These are phyloP conservation scores for Debaryomyces coudertii DNA, from an alignment of 1,139 yeast genomes.

Conservation along the genomic window DNA sequence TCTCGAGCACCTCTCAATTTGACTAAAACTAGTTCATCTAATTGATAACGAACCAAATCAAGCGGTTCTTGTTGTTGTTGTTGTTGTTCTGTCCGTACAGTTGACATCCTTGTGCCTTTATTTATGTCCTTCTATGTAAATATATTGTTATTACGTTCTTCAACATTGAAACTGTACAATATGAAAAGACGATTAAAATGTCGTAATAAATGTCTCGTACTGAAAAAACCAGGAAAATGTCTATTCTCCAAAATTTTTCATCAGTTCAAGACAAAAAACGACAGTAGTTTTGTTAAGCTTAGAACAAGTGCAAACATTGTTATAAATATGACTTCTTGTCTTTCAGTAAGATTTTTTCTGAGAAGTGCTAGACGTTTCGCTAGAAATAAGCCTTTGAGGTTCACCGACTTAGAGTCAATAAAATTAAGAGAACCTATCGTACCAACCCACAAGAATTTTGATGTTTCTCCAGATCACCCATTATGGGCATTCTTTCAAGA, in stretches of 20 bases:
- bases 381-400: conserved; percentile 33
- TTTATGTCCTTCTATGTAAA: not conserved
- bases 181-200: conserved; percentile 3
- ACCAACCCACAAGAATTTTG: conserved; percentile 75
- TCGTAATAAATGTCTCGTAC: conserved; percentile 5
- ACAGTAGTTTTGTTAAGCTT: not conserved
- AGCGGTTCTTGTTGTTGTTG: conserved; percentile 64
- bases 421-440: conserved; percentile 81
- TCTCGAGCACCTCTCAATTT: conserved; percentile 97
- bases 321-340: conserved; percentile 1
- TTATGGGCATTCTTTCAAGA: conserved; percentile 90
- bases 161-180: not conserved
- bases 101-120: conserved; percentile 30
- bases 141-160: not conserved
- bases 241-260: conserved; percentile 6
- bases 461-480: conserved; percentile 85
- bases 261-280: not conserved
- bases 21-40: conserved; percentile 86
- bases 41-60: conserved; percentile 80
- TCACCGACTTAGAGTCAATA: conserved; percentile 31
- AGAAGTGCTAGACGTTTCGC: conserved; percentile 20
- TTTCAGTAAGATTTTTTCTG: conserved; percentile 24
- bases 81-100: conserved; percentile 38
- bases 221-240: conserved; percentile 6
- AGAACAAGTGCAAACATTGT: not conserved